Conservation (phyloP, 495 filamentous ascomycete genomes). For the Penicillium arizonense region DNA sequence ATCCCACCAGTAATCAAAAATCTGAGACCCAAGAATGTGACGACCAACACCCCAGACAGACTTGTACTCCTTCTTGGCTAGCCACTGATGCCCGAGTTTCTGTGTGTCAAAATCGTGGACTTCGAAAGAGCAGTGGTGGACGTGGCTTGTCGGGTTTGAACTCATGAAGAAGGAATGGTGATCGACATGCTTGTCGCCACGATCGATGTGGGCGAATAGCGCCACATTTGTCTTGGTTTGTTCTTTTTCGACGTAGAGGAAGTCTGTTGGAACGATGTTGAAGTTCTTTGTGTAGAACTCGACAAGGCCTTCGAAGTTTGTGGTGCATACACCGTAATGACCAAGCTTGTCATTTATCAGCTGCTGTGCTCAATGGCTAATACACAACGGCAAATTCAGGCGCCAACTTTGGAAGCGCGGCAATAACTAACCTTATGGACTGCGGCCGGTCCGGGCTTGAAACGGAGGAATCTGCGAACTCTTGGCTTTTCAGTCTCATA, state of each 20-base stretch:
- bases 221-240: conserved; percentile 47
- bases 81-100: conserved; percentile 70
- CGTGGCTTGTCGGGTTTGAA: conserved; percentile 52
- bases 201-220: conserved; percentile 64
- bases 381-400: too few relatives aligned
- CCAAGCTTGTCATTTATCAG: conserved; percentile 44
- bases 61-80: conserved; percentile 60
- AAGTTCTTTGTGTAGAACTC: conserved; percentile 66
- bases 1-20: conserved; percentile 79
- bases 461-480: conserved; percentile 28
- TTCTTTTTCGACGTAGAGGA: conserved; percentile 26
- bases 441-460: conserved; percentile 59
- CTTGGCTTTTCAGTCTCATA: conserved; percentile 32
- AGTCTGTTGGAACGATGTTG: conserved; percentile 58
- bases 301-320: conserved; percentile 54
- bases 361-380: too few relatives aligned
- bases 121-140: conserved; percentile 74
- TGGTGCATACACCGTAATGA: conserved; percentile 66
- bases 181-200: conserved; percentile 58
- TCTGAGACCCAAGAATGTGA: conserved; percentile 71
- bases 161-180: conserved; percentile 75
- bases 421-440: conserved; percentile 54
- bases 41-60: conserved; percentile 74
- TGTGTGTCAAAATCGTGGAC: conserved; percentile 77
- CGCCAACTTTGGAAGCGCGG: too few relatives aligned